These are phyloP conservation scores for Setomelanomma holmii DNA, from an alignment of 2,329 filamentous ascomycete species.

Conservation along the genomic window DNA sequence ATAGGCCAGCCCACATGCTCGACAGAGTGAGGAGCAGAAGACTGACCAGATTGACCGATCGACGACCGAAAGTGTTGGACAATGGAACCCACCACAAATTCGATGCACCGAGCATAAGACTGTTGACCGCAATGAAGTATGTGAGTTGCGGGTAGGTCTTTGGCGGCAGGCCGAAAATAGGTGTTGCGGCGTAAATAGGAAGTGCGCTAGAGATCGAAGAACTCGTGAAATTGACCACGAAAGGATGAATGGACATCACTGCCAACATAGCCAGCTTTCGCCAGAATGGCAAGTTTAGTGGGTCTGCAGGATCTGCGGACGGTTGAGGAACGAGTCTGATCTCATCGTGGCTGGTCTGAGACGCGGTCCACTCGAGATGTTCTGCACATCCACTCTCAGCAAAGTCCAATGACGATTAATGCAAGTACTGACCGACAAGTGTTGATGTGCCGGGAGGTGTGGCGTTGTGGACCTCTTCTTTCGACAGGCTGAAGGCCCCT, in stretches of 20 bases:
- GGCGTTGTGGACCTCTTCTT: conserved; percentile 47
- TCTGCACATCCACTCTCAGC: conserved; percentile 22
- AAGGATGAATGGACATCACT: conserved; percentile 49
- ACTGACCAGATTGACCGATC: conserved; percentile 47
- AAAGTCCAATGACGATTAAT: not conserved
- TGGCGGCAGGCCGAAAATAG: conserved; percentile 38
- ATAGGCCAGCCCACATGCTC: conserved; percentile 52
- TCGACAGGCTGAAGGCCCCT: conserved; percentile 48
- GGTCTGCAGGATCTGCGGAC: conserved; percentile 49
- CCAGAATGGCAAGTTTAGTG: conserved; percentile 49
- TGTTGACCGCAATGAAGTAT: conserved; percentile 49
- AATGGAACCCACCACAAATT: conserved; percentile 54
- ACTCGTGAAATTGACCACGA: conserved; percentile 48
- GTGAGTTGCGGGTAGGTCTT: conserved; percentile 42
- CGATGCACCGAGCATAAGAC: conserved; percentile 47
- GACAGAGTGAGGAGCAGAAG: conserved; percentile 43
- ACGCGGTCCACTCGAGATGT: conserved; percentile 38
- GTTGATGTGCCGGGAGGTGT: conserved; percentile 50
- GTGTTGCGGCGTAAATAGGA: conserved; percentile 42
- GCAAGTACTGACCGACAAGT: conserved; percentile 44
- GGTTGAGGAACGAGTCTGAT: conserved; percentile 50
- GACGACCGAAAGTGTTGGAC: conserved; percentile 50
- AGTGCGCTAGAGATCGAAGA: conserved; percentile 47
- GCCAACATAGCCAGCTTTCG: conserved; percentile 46
- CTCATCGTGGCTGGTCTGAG: conserved; percentile 43